Evolutionary conservation across 208 protist genomes (phyloP).

Genomic region (Herpetomonas samuelpessoai): DNA sequence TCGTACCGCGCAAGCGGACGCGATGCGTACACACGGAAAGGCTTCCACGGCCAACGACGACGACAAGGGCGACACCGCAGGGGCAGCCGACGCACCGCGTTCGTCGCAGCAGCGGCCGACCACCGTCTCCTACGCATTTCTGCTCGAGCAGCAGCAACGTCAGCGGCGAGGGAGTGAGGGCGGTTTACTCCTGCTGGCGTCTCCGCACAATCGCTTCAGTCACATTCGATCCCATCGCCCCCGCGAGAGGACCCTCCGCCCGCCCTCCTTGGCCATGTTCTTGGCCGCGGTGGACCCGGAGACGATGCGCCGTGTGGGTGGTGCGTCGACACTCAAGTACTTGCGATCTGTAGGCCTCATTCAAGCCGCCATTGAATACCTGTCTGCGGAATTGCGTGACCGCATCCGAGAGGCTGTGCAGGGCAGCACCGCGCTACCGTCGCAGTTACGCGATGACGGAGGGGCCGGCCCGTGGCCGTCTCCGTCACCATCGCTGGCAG

Average conservation of each 20-base stretch:
- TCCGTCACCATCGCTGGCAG: too few species aligned
- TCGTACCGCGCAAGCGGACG: neutral
- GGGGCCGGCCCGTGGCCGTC: too few species aligned
- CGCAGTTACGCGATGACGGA: neutral
- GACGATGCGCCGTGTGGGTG: conserved; percentile 27
- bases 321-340: conserved; percentile 34
- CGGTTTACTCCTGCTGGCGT: too few species aligned
- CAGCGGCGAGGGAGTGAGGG: conserved; percentile 2
- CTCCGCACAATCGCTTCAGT: neutral
- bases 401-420: conserved; percentile 13
- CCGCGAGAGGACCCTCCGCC: conserved; percentile 1
- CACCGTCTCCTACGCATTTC: too few species aligned
- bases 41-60: neutral
- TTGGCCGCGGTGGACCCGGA: conserved; percentile 42
- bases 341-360: conserved; percentile 46
- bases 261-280: conserved; percentile 49
- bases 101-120: too few species aligned
- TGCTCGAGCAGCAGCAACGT: neutral
- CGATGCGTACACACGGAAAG: too few species aligned
- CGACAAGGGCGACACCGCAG: neutral
- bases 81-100: too few species aligned
- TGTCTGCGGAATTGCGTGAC: conserved; percentile 22
- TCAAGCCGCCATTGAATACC: conserved; percentile 21
- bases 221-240: neutral
- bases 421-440: neutral